These are phyloP conservation scores for Hypericum androsaemum DNA, from an alignment of 345 rosid genomes.

Conservation along the genomic window DNA sequence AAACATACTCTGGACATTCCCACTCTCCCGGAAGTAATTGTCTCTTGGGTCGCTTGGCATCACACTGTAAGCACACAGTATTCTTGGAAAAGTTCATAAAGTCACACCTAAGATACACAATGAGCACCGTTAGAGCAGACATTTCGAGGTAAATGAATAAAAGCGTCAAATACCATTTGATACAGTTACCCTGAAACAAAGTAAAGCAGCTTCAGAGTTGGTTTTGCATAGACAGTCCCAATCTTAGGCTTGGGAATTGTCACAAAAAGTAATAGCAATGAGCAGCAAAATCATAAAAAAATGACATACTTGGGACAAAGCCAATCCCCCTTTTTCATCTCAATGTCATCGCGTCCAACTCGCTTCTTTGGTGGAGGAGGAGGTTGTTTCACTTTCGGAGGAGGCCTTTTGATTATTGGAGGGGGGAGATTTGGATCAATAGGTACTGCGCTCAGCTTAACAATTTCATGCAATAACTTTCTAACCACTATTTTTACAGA, in stretches of 20 bases:
- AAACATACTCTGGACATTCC: slow-evolving; percentile 97
- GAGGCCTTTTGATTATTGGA: slow-evolving; percentile 73
- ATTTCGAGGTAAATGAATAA: too few relatives aligned
- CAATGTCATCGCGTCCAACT: slow-evolving; percentile 93
- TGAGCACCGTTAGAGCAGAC: slow-evolving; percentile 5
- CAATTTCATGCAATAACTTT: slow-evolving; percentile 77
- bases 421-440: slow-evolving; percentile 94
- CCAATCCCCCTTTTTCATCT: slow-evolving; percentile 99
- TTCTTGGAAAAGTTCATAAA: slow-evolving; percentile 99
- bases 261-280: not conserved
- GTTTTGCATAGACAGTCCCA: not conserved
- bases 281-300: not conserved
- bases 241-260: not conserved
- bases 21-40: slow-evolving; percentile 99
- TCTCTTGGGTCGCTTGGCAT: slow-evolving; percentile 93
- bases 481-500: slow-evolving; percentile 70
- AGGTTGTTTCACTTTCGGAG: slow-evolving; percentile 93
- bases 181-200: too few relatives aligned
- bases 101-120: slow-evolving; percentile 54
- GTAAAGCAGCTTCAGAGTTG: too few relatives aligned
- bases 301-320: slow-evolving; percentile 80
- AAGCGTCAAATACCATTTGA: too few relatives aligned
- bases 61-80: slow-evolving; percentile 85
- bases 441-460: slow-evolving; percentile 81
- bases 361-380: slow-evolving; percentile 86